phyloP scores from a whole-genome alignment of 345 rosid species.

The Salix suchowensis region DNA sequence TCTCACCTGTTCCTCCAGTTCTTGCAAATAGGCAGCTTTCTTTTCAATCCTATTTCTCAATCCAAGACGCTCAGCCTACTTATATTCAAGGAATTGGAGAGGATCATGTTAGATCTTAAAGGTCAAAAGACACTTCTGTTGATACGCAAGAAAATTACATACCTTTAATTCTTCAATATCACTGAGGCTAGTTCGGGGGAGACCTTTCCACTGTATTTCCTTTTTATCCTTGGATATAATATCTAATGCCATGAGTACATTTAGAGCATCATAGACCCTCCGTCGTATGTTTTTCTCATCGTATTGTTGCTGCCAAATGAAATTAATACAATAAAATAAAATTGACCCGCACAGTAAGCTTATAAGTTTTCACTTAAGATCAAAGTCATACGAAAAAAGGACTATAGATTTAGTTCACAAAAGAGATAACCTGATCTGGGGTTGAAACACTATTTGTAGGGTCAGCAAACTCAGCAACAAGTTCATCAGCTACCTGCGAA shows the following conservation, averaged over 20 bases:
- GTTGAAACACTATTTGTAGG: conserved; percentile 62
- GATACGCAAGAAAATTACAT: conserved; percentile 8
- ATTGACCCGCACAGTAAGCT: neutral
- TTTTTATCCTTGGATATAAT: conserved; percentile 96
- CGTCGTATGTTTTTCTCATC: conserved; percentile 98
- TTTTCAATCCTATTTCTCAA: conserved; percentile 77
- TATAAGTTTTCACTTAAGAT: conserved; percentile 4
- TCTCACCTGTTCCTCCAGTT: conserved; percentile 92
- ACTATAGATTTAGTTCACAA: neutral
- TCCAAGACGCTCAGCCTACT: conserved; percentile 63
- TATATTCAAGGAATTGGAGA: conserved; percentile 13
- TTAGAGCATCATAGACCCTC: conserved; percentile 97
- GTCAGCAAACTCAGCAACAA: conserved; percentile 94
- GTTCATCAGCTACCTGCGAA: conserved; percentile 98
- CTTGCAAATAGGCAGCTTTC: conserved; percentile 82
- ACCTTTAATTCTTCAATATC: conserved; percentile 98
- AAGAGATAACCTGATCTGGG: conserved; percentile 78
- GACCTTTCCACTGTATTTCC: conserved; percentile 98
- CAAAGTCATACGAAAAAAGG: neutral
- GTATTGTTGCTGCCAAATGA: conserved; percentile 71
- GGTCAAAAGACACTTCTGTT: conserved; percentile 6
- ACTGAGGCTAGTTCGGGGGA: conserved; percentile 85
- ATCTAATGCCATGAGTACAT: conserved; percentile 99
- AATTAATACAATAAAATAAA: conserved; percentile 2
- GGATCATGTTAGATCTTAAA: conserved; percentile 17